Percentiles rank a stretch among this genome's conserved stretches.
Evolutionary conservation across 1,139 yeast species (phyloP).

Genomic region (Diutina neorugosa): DNA sequence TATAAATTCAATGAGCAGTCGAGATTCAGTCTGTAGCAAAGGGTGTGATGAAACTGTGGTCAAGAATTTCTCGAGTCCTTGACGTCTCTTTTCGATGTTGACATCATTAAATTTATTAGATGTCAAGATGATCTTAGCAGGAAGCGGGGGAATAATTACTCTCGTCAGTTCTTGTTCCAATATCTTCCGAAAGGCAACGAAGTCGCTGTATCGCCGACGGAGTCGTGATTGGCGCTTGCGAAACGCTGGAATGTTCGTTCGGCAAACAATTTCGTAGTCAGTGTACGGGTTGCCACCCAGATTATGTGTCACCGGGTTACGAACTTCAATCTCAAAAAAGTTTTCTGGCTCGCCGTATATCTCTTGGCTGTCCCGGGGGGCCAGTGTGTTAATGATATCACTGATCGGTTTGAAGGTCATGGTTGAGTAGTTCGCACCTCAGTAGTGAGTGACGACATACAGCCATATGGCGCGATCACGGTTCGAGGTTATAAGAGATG

Average conservation of each 20-base stretch:
- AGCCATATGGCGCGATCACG: neutral
- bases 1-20: conserved; percentile 68
- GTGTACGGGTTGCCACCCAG: conserved; percentile 59
- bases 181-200: conserved; percentile 66
- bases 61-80: conserved; percentile 74
- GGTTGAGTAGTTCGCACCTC: conserved; percentile 13
- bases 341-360: conserved; percentile 92
- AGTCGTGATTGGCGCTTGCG: conserved; percentile 54
- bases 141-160: conserved; percentile 77
- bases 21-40: conserved; percentile 79
- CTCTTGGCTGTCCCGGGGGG: conserved; percentile 54
- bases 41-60: conserved; percentile 89
- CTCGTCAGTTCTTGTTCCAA: conserved; percentile 65
- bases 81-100: conserved; percentile 73
- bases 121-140: conserved; percentile 68
- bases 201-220: conserved; percentile 82
- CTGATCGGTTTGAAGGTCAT: conserved; percentile 37
- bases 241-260: conserved; percentile 83
- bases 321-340: conserved; percentile 77
- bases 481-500: no score
- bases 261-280: conserved; percentile 82
- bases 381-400: conserved; percentile 25
- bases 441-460: neutral
- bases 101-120: conserved; percentile 69
- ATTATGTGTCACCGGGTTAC: conserved; percentile 66